Conservation (phyloP, 345 rosid genomes). For the Salix caprea region DNA sequence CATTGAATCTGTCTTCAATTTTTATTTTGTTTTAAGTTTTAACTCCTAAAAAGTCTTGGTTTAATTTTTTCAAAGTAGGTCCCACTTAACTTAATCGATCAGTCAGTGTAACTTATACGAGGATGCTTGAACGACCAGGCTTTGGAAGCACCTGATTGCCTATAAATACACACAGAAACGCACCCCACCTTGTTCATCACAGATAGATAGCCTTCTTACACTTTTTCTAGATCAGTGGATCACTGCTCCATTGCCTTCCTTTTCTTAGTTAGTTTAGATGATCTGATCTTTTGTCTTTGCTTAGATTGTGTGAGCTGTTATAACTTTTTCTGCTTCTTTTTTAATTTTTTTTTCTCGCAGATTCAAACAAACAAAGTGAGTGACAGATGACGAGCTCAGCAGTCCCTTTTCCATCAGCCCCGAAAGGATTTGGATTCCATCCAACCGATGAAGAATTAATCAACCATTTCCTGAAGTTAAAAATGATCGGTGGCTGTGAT, state of each 20-base stretch:
- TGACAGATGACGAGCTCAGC: no score
- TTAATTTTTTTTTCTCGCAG: no score
- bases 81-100: background rate
- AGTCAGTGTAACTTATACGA: background rate
- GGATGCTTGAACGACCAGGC: background rate
- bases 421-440: slow-evolving; percentile 29
- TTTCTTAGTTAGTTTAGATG: background rate
- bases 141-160: background rate
- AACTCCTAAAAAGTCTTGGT: no score
- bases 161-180: background rate
- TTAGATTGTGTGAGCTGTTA: no score
- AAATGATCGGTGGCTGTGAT: slow-evolving; percentile 20
- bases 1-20: no score
- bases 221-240: background rate
- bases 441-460: slow-evolving; percentile 46
- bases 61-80: background rate
- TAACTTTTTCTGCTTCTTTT: no score
- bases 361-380: no score
- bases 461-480: slow-evolving; percentile 25
- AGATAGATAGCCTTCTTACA: no score
- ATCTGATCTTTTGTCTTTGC: no score
- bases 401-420: background rate
- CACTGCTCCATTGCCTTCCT: background rate
- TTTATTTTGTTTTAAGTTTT: no score
- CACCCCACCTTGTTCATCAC: no score